Evolutionary conservation across 139 green algal genomes (phyloP).

Genomic region (Tetraselmis chui): DNA sequence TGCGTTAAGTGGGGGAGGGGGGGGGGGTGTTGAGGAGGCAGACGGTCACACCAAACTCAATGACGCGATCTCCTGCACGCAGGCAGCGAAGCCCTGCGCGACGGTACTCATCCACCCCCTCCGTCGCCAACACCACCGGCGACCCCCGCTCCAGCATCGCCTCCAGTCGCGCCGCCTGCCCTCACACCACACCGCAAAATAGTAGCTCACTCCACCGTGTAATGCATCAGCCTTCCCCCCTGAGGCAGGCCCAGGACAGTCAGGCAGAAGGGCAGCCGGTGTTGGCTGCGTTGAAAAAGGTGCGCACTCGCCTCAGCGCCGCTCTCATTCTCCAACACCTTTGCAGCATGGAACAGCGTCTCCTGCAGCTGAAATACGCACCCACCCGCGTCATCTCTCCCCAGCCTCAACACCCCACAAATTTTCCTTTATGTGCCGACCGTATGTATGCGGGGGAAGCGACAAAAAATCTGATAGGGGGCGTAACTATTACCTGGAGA

Average conservation of each 20-base stretch:
- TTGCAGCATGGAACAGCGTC: not conserved
- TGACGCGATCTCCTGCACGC: not conserved
- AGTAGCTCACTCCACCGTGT: not conserved
- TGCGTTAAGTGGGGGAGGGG: no score
- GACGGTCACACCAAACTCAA: not conserved
- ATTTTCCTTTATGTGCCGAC: no score
- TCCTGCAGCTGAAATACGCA: not conserved
- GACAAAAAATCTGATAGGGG: no score
- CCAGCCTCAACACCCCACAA: no score
- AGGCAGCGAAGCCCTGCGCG: not conserved
- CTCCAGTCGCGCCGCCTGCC: not conserved
- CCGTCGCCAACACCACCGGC: not conserved
- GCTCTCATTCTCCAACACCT: not conserved
- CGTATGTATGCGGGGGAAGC: no score
- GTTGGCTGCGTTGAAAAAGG: not conserved
- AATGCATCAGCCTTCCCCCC: no score
- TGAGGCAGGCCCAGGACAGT: not conserved
- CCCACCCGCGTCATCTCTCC: no score
- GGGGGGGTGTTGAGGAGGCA: no score
- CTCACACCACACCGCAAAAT: no score
- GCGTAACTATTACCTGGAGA: no score
- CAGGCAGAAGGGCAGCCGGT: not conserved
- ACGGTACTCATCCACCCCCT: not conserved
- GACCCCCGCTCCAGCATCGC: not conserved
- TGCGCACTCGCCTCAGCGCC: not conserved